Conservation (phyloP, 1,284 basidiomycete genomes). For the Exobasidium cylindrosporum region DNA sequence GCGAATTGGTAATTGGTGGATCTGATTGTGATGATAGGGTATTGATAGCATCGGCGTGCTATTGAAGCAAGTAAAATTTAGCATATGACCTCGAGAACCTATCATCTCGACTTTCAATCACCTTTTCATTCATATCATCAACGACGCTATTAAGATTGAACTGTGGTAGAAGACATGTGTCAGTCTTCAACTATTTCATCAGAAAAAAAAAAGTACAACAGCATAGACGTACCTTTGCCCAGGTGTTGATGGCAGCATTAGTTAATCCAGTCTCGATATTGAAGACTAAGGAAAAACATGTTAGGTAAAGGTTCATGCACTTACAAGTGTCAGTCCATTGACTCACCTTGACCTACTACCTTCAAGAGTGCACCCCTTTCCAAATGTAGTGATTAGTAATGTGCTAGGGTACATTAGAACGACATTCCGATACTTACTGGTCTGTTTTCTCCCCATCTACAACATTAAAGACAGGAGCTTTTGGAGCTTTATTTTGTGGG, state of each 20-base stretch:
- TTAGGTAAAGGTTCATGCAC: too few species aligned
- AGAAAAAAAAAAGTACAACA: not conserved
- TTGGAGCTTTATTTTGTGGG: constrained; percentile 24
- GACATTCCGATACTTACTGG: constrained; percentile 11
- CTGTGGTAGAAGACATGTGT: not conserved
- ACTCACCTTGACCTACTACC: constrained; percentile 18
- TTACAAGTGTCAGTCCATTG: not conserved
- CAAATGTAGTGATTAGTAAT: too few species aligned
- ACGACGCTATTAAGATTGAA: constrained; percentile 21
- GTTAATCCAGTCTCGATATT: constrained; percentile 33
- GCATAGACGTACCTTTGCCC: constrained; percentile 21
- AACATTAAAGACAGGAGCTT: constrained; percentile 38
- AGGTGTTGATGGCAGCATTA: constrained; percentile 33
- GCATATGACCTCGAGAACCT: too few species aligned
- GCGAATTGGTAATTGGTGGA: constrained; percentile 18
- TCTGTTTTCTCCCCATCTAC: constrained; percentile 36
- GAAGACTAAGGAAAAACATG: constrained; percentile 17
- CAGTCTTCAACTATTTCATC: not conserved
- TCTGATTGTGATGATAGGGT: constrained; percentile 14
- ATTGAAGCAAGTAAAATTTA: too few species aligned
- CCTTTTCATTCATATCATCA: constrained; percentile 39
- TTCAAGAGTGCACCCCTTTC: constrained; percentile 26
- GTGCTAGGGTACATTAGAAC: too few species aligned
- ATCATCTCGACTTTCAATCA: too few species aligned
- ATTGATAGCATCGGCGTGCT: constrained; percentile 21